Evolutionary conservation across 139 green algal species (phyloP), one percentile per base, ranked within the genome.

Genomic region (Desmodesmus armatus): DNA sequence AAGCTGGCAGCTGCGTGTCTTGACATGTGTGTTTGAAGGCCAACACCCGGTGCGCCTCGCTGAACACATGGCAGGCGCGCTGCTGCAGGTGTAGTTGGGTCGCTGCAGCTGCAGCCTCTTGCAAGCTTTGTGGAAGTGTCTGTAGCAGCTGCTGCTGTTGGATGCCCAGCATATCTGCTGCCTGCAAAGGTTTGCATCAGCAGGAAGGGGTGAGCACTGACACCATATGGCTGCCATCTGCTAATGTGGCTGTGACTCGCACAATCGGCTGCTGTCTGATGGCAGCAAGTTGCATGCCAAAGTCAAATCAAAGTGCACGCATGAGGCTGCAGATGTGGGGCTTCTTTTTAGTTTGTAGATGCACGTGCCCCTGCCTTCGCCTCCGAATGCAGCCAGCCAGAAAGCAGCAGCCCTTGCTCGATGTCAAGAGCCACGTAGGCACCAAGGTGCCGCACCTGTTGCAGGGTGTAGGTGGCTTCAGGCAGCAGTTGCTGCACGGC

Each of bases 31-130:
- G 80, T 67, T 79, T 88, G 89, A 98, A 97, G 9, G 92, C 82
- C 15, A 84, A 66, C 70, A 98, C 96, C 2, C 96, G 92, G n/a
- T 86, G 62, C 17, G 94, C 92, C 90, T 98, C 96, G 3, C 86
- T 74, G 77, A 92, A 98, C 75, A 98, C 96, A 49, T 98, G 95
- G 69, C 91, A 80, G 3, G 94, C 93, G 0, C 96, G 85, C 44
- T 96, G 74, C 33, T 86, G 90, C 73, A 98, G 92, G 81, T 90
- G 88, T 85, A 95, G 55, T 3, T 0, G 9, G 17, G 37, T 13
- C 25, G 37, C 21, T 33, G 35, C 35, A 35, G 76, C 76, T 40
- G 76, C 76, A 60, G 76, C 76, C 15, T 29, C 33, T 27, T 82
- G 76, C 76, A 82, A 37, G 27, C 35, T 25, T 58, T 35, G 53